These are phyloP conservation scores for Botrytis byssoidea DNA, from an alignment of 2,329 filamentous ascomycete species.

Conservation along the genomic window DNA sequence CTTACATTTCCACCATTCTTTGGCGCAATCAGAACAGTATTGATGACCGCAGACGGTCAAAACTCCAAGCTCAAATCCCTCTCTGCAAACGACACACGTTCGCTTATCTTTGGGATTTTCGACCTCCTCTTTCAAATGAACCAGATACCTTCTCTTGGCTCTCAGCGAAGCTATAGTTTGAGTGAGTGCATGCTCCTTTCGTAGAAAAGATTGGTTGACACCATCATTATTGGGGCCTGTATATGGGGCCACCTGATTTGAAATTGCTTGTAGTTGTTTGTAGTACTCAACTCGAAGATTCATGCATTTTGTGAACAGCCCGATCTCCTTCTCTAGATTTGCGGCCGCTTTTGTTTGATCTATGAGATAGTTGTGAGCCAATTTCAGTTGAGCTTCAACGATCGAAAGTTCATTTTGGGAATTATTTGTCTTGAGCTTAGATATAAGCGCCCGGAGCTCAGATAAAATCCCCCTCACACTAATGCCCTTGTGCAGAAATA, in stretches of 20 bases:
- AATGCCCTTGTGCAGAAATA: constrained; percentile 51
- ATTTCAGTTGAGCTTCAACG: constrained; percentile 60
- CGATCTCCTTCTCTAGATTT: constrained; percentile 66
- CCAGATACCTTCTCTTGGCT: constrained; percentile 73
- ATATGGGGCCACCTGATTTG: constrained; percentile 77
- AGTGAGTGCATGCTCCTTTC: constrained; percentile 57
- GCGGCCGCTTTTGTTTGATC: constrained; percentile 51
- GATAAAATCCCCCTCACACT: constrained; percentile 70
- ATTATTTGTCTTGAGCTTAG: constrained; percentile 60
- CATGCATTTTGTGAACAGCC: constrained; percentile 74
- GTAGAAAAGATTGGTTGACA: constrained; percentile 47
- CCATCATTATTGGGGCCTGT: constrained; percentile 49
- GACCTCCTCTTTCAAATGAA: constrained; percentile 39
- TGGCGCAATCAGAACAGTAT: constrained; percentile 87
- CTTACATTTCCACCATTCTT: constrained; percentile 62
- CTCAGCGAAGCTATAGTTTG: constrained; percentile 61
- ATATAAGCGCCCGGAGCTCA: constrained; percentile 64
- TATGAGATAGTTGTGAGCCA: constrained; percentile 54
- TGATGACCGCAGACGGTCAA: constrained; percentile 88
- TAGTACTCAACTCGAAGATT: constrained; percentile 89
- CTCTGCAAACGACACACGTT: constrained; percentile 84
- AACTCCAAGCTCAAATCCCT: constrained; percentile 71
- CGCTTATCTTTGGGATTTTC: constrained; percentile 61
- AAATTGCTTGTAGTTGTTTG: constrained; percentile 84
- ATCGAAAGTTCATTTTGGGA: constrained; percentile 63